phyloP scores from a whole-genome alignment of 352 stramenopile species.

The Globisporangium cederbergense region DNA sequence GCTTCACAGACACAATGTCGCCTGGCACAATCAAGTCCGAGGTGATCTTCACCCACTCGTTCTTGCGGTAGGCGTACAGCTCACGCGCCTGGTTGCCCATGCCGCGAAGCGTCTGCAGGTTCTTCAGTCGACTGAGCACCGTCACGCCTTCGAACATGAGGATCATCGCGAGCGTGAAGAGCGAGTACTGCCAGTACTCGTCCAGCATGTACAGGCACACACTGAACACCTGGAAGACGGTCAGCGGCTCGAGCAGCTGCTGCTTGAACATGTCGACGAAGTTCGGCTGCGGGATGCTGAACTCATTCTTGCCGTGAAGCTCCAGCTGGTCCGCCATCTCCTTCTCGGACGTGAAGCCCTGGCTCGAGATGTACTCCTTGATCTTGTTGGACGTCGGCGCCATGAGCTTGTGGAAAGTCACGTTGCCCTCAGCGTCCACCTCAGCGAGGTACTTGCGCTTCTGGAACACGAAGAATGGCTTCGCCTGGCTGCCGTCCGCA shows the following conservation, averaged over 20 bases:
- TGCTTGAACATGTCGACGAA: slow-evolving; percentile 96
- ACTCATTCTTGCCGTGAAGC: slow-evolving; percentile 90
- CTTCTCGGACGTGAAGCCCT: slow-evolving; percentile 42
- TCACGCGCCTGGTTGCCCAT: slow-evolving; percentile 89
- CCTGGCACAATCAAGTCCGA: slow-evolving; percentile 91
- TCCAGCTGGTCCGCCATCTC: slow-evolving; percentile 48
- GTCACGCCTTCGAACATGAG: slow-evolving; percentile 98
- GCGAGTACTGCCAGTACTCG: slow-evolving; percentile 99
- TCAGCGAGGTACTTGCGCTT: slow-evolving; percentile 88
- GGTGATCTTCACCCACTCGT: slow-evolving; percentile 77
- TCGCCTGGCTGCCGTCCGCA: slow-evolving; percentile 30
- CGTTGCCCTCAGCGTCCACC: slow-evolving; percentile 38
- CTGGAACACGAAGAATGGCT: slow-evolving; percentile 83
- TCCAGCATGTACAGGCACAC: slow-evolving; percentile 98
- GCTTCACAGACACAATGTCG: slow-evolving; percentile 92
- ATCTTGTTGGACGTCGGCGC: slow-evolving; percentile 61
- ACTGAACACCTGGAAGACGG: slow-evolving; percentile 99
- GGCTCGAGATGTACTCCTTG: slow-evolving; percentile 54
- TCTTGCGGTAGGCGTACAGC: slow-evolving; percentile 90
- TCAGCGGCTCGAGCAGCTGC: slow-evolving; percentile 97
- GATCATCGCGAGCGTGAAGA: slow-evolving; percentile 99
- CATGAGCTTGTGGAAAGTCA: slow-evolving; percentile 82
- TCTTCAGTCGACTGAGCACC: slow-evolving; percentile 94
- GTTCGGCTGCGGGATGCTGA: slow-evolving; percentile 93
- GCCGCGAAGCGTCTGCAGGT: slow-evolving; percentile 92